Conservation (phyloP, 179 eudicot genomes). For the Patellifolia procumbens region DNA sequence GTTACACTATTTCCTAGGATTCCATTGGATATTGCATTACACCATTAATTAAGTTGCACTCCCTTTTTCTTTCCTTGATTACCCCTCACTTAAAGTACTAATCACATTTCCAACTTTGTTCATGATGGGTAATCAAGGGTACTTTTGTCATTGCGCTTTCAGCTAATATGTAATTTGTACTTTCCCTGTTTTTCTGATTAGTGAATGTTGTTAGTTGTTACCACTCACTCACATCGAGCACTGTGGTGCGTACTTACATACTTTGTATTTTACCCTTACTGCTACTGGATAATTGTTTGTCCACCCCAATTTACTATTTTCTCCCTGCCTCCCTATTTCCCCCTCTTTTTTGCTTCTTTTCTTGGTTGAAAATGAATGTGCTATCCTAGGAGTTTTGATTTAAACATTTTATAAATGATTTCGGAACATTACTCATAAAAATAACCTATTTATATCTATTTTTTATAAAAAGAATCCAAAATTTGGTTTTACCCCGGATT, state of each 20-base stretch:
- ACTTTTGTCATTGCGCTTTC: conserved; percentile 12
- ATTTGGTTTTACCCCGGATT: no score
- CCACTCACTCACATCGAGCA: no score
- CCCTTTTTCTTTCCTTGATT: conserved; percentile 19
- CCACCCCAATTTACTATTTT: conserved; percentile 14
- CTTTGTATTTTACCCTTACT: neutral
- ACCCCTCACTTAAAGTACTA: conserved; percentile 1
- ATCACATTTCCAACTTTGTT: no score
- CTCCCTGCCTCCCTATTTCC: neutral
- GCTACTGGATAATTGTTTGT: conserved; percentile 20
- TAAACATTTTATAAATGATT: no score
- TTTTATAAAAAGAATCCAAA: no score
- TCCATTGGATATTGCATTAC: conserved; percentile 26
- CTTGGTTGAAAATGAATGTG: no score
- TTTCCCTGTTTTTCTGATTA: conserved; percentile 20
- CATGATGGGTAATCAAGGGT: conserved; percentile 11
- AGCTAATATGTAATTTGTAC: conserved; percentile 19
- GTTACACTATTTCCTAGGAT: conserved; percentile 44
- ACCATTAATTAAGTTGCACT: conserved; percentile 12
- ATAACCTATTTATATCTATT: no score
- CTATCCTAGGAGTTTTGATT: no score
- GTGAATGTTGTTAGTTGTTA: neutral
- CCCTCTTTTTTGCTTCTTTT: neutral
- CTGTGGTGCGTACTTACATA: conserved; percentile 16
- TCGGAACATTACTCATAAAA: no score